Base-by-base conservation (phyloP, 345 rosid species). In the Citrus maxima region DNA sequence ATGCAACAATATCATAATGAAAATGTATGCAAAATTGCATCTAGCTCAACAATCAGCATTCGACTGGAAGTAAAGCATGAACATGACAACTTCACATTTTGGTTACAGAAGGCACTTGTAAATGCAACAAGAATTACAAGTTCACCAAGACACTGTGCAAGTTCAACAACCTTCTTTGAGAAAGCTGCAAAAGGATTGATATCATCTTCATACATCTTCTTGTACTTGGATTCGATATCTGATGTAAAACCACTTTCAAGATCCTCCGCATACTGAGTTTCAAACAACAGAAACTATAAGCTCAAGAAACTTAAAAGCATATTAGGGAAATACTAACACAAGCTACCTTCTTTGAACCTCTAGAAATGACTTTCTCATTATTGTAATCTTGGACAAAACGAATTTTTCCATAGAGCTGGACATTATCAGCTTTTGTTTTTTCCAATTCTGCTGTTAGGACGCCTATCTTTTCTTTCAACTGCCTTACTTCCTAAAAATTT, bases 111-210 rank as follows among this genome's bases (percentile, higher is more conserved):
- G 60, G 24, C 74, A 51, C 37, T 51, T 0, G 28, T 32, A 46
- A 75, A 70, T 69, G 60, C 63, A 64, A 71, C 54, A 64, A 51
- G 24, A 70, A 27, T 27, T 49, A 25, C 25, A 32, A 65, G 13
- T 72, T 71, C 56, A 18, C 46, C 5, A 54, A 70, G 76, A 32
- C n/a, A 67, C 30, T 67, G 65, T 67, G 35, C 63, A 75, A 75
- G 54, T 64, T 77, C 34, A 37, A 58, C 38, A 30, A 91, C 98
- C 98, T 93, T 96, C 84, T 89, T 94, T 24, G 99, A 96, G 88
- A 94, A 96, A 65, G 99, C 99, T 28, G 98, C 98, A 82, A 96
- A 96, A 32, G 99, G 98, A 87, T 96, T 96, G 72, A 96, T 94
- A 83, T 92, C 99, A 81, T 96, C 98, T 80, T 94, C 98, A 37